These are phyloP conservation scores for Sporothrix sp. DNA, from an alignment of 2,329 filamentous ascomycete species.

Conservation along the genomic window DNA sequence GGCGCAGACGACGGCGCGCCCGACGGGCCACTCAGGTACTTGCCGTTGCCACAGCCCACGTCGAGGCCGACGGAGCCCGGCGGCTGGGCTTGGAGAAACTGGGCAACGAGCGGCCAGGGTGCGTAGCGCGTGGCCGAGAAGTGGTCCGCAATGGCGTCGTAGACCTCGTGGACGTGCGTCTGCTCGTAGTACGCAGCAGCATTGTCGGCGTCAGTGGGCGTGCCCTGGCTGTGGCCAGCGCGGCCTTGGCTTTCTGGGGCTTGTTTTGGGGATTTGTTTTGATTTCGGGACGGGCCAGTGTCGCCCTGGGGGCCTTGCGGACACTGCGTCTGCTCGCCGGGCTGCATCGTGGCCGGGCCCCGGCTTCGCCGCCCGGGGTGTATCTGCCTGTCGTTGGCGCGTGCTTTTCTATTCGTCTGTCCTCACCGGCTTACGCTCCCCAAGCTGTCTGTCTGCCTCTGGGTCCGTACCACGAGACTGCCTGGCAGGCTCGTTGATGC, in stretches of 20 bases:
- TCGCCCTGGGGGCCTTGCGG: too few relatives aligned
- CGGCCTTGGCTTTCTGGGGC: not conserved
- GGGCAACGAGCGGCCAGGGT: constrained; percentile 87
- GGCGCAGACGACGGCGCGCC: not conserved
- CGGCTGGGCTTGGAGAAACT: constrained; percentile 57
- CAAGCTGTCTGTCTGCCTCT: not conserved
- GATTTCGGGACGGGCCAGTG: too few relatives aligned
- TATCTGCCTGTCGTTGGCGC: not conserved
- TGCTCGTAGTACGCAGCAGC: constrained; percentile 57
- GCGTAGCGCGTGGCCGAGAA: constrained; percentile 71
- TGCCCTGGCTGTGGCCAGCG: not conserved
- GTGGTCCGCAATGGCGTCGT: constrained; percentile 76
- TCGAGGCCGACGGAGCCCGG: constrained; percentile 76
- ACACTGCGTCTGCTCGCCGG: too few relatives aligned
- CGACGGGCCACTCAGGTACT: constrained; percentile 54
- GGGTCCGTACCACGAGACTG: not conserved
- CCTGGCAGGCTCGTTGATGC: not conserved
- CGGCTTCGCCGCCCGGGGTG: not conserved
- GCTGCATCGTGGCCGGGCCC: not conserved
- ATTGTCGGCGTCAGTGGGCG: not conserved
- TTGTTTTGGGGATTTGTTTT: too few relatives aligned
- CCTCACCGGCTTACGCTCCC: not conserved
- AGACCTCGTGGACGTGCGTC: constrained; percentile 82
- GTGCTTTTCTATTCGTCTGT: not conserved
- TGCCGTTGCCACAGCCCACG: constrained; percentile 93